Conservation (phyloP, 352 stramenopile species). For the Pythium guiyangense region DNA sequence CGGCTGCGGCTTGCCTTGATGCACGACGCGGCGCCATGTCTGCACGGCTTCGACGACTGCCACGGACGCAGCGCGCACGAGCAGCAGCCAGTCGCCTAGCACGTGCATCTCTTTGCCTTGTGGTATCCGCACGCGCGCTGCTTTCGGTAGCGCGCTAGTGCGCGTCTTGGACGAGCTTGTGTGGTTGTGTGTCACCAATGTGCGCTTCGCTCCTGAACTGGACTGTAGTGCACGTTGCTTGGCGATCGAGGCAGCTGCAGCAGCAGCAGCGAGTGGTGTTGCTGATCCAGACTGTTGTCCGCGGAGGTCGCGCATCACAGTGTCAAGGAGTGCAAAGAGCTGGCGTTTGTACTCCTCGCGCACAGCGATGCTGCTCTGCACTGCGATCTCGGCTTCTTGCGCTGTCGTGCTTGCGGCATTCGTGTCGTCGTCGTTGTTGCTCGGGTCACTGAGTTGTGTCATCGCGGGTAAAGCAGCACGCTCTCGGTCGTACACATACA, state of each 20-base stretch:
- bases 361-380: conserved; percentile 39
- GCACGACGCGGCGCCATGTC: conserved; percentile 30
- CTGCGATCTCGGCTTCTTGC: conserved; percentile 33
- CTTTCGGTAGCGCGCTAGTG: neutral
- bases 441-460: neutral
- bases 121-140: neutral
- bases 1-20: conserved; percentile 26
- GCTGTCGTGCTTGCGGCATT: neutral
- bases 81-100: too few relatives aligned
- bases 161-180: neutral
- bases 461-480: neutral
- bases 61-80: conserved; percentile 27
- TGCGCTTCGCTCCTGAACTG: neutral
- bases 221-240: neutral
- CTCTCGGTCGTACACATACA: too few relatives aligned
- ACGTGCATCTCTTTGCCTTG: too few relatives aligned
- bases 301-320: neutral
- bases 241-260: too few relatives aligned
- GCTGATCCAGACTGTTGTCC: neutral
- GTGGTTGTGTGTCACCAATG: neutral
- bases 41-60: conserved; percentile 50
- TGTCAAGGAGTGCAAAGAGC: conserved; percentile 3
- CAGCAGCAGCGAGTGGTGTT: neutral
- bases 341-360: conserved; percentile 38
- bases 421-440: neutral